Evolutionary conservation across 495 filamentous ascomycete genomes (phyloP).

Genomic region (Podospora pseudocomata): DNA sequence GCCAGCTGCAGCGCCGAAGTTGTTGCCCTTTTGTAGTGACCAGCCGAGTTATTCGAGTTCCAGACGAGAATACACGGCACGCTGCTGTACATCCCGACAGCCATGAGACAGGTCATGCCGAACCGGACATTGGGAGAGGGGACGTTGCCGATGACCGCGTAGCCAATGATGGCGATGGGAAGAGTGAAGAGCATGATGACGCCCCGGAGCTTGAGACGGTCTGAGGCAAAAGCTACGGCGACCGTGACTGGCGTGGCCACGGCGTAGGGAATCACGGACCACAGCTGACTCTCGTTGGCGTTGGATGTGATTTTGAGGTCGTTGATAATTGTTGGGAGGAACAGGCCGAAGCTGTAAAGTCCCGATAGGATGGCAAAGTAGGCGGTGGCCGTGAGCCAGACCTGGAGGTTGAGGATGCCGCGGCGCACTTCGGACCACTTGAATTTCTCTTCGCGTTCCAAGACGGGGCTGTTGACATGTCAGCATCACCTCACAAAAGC

Average conservation of each 20-base stretch:
- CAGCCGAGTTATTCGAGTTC: slow-evolving; percentile 50
- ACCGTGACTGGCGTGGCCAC: slow-evolving; percentile 56
- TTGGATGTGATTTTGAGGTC: slow-evolving; percentile 57
- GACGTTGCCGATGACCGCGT: slow-evolving; percentile 34
- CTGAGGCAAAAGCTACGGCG: slow-evolving; percentile 42
- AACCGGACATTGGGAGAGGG: slow-evolving; percentile 61
- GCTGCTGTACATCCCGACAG: slow-evolving; percentile 70
- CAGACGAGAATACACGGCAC: slow-evolving; percentile 73
- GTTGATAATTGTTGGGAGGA: slow-evolving; percentile 66
- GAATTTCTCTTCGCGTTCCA: slow-evolving; percentile 46
- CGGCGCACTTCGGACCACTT: slow-evolving; percentile 63
- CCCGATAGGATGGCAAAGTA: slow-evolving; percentile 46
- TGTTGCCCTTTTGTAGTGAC: slow-evolving; percentile 45
- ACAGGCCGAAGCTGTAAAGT: slow-evolving; percentile 50
- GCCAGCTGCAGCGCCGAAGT: slow-evolving; percentile 46
- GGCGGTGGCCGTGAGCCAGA: slow-evolving; percentile 47
- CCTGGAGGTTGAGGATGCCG: slow-evolving; percentile 57
- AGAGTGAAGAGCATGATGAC: slow-evolving; percentile 41
- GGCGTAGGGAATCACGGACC: slow-evolving; percentile 66
- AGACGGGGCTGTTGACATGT: slow-evolving; percentile 31
- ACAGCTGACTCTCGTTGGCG: slow-evolving; percentile 59
- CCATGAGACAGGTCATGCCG: slow-evolving; percentile 69
- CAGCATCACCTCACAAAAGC: not conserved
- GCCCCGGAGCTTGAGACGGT: slow-evolving; percentile 43
- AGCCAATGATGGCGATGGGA: slow-evolving; percentile 58